Conservation (phyloP, 2,329 filamentous ascomycete species). For the Karstenula rhodostoma region DNA sequence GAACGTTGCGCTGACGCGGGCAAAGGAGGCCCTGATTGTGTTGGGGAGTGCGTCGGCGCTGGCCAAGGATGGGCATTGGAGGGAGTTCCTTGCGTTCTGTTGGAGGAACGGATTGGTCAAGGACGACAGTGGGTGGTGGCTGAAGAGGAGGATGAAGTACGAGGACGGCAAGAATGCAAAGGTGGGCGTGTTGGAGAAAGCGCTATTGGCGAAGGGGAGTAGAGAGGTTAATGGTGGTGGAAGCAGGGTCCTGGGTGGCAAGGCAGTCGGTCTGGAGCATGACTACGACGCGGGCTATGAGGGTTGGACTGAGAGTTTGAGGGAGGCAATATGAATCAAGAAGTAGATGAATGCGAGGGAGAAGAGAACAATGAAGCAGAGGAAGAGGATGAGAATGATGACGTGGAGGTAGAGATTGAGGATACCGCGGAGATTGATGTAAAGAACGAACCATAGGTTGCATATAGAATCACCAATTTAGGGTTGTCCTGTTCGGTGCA, state of each 20-base stretch:
- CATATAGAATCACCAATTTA: neutral
- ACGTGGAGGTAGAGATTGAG: neutral
- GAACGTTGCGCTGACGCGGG: constrained; percentile 56
- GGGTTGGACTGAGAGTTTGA: constrained; percentile 33
- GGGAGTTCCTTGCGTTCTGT: constrained; percentile 49
- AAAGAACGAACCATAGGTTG: neutral
- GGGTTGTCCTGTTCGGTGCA: neutral
- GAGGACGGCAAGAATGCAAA: constrained; percentile 14
- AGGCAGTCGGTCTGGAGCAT: constrained; percentile 13
- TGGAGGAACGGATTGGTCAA: constrained; percentile 46
- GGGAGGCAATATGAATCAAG: constrained; percentile 40
- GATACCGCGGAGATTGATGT: neutral
- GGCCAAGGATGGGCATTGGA: constrained; percentile 49
- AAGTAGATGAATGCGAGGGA: constrained; percentile 1
- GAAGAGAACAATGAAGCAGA: no score
- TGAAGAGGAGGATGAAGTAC: neutral
- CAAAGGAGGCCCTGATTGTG: constrained; percentile 54
- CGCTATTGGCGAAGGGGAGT: constrained; percentile 33
- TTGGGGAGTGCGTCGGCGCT: constrained; percentile 53
- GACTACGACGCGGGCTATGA: constrained; percentile 28
- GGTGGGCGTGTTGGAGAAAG: constrained; percentile 38
- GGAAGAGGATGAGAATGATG: constrained; percentile 27
- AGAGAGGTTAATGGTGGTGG: constrained; percentile 2
- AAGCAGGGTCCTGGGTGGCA: constrained; percentile 27
- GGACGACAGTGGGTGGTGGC: constrained; percentile 23